These are phyloP conservation scores for Chaetomium tenue DNA, from an alignment of 495 filamentous ascomycete genomes.

Conservation along the genomic window DNA sequence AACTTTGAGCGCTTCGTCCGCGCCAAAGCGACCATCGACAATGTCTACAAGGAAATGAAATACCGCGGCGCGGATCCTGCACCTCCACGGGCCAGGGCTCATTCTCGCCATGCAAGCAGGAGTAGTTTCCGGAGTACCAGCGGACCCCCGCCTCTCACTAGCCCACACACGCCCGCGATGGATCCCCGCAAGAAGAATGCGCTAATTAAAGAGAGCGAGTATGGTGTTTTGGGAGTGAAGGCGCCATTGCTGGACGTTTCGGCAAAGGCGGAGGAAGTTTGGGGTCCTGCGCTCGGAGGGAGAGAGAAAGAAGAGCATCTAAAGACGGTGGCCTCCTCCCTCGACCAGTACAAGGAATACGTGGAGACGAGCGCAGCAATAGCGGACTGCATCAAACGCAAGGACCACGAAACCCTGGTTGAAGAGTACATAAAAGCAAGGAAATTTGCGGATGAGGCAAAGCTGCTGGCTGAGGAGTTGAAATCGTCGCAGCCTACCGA, in stretches of 20 bases:
- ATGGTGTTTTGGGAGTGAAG: slow-evolving; percentile 87
- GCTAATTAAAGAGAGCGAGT: slow-evolving; percentile 88
- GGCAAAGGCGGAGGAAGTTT: slow-evolving; percentile 92
- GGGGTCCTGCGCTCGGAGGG: slow-evolving; percentile 90
- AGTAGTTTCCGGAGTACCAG: slow-evolving; percentile 63
- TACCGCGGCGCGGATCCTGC: slow-evolving; percentile 71
- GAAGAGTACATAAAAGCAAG: slow-evolving; percentile 81
- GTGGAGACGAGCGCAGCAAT: slow-evolving; percentile 77
- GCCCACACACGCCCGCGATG: slow-evolving; percentile 36
- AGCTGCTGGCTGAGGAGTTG: slow-evolving; percentile 56
- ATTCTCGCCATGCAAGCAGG: slow-evolving; percentile 61
- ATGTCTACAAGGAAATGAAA: slow-evolving; percentile 97
- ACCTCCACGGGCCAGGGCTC: slow-evolving; percentile 47
- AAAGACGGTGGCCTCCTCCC: slow-evolving; percentile 65
- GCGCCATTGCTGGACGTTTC: slow-evolving; percentile 81
- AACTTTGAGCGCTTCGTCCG: slow-evolving; percentile 98
- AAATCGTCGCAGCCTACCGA: slow-evolving; percentile 57
- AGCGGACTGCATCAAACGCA: slow-evolving; percentile 79
- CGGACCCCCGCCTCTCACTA: slow-evolving; percentile 38
- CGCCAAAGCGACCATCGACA: slow-evolving; percentile 95
- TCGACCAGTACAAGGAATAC: slow-evolving; percentile 75
- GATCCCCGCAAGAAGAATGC: slow-evolving; percentile 78
- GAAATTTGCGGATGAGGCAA: slow-evolving; percentile 70
- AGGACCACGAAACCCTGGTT: slow-evolving; percentile 81
- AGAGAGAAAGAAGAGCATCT: slow-evolving; percentile 87